Evolutionary conservation across 805 yeast species (phyloP).

Genomic region (Yamadazyma ubonensis): DNA sequence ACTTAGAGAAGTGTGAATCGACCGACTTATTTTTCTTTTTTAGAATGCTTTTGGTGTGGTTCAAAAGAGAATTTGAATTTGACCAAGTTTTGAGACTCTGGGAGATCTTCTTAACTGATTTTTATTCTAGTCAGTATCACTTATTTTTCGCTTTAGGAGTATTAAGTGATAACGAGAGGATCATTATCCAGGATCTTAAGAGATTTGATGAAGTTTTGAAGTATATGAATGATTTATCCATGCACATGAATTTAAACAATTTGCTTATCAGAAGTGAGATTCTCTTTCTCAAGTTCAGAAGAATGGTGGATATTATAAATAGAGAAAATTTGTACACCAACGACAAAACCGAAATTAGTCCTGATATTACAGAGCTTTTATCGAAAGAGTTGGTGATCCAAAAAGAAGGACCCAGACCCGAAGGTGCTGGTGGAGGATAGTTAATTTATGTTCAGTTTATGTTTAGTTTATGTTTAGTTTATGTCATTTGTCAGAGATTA

Average conservation of each 20-base stretch:
- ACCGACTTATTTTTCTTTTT: conserved; percentile 90
- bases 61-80: conserved; percentile 84
- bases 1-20: conserved; percentile 83
- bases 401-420: conserved; percentile 52
- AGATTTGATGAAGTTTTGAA: conserved; percentile 90
- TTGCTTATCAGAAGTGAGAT: conserved; percentile 81
- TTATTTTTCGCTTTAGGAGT: conserved; percentile 84
- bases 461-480: not conserved
- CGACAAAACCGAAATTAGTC: conserved; percentile 33
- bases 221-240: conserved; percentile 87
- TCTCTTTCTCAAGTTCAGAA: conserved; percentile 73
- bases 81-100: conserved; percentile 76
- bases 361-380: conserved; percentile 58
- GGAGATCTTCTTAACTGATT: conserved; percentile 92
- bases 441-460: not conserved
- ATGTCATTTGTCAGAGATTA: too few relatives aligned
- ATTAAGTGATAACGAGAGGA: conserved; percentile 80
- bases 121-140: conserved; percentile 81
- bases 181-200: conserved; percentile 68
- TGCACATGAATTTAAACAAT: conserved; percentile 71
- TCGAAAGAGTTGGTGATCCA: conserved; percentile 62
- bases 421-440: conserved; percentile 46
- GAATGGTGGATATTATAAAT: conserved; percentile 78
- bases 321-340: conserved; percentile 34
- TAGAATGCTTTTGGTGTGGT: conserved; percentile 94